These are phyloP conservation scores for Thraustochytrium sp. DNA, from an alignment of 352 stramenopile genomes.

Conservation along the genomic window DNA sequence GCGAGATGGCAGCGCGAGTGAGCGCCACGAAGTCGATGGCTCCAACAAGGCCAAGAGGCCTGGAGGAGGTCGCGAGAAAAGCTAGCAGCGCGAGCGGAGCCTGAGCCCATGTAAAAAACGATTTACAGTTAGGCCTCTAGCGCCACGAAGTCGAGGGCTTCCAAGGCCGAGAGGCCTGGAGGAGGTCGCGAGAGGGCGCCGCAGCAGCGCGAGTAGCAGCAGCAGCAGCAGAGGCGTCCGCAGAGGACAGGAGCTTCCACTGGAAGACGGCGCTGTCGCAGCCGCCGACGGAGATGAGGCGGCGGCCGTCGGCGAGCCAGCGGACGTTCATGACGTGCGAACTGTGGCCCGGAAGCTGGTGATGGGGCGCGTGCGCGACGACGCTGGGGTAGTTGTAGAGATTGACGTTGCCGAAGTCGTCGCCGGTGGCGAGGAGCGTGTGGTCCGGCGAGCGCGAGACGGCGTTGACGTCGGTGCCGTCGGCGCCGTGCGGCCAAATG, in stretches of 20 bases:
- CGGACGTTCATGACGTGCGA: conserved; percentile 76
- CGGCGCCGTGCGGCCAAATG: conserved; percentile 73
- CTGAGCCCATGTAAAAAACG: too few species aligned
- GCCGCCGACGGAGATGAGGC: conserved; percentile 73
- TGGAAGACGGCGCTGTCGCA: conserved; percentile 81
- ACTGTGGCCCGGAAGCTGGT: conserved; percentile 54
- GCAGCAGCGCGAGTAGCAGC: too few species aligned
- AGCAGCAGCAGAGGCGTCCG: too few species aligned
- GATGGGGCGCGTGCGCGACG: neutral
- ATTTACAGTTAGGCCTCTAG: too few species aligned
- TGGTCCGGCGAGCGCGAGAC: conserved; percentile 58
- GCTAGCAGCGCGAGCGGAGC: too few species aligned
- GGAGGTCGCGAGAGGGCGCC: neutral
- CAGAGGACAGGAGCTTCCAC: conserved; percentile 55
- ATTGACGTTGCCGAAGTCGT: conserved; percentile 77
- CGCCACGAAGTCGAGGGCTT: neutral
- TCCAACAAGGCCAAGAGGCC: too few species aligned
- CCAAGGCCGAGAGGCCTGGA: neutral
- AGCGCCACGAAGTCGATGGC: too few species aligned
- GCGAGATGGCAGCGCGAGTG: too few species aligned
- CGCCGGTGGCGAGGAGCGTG: conserved; percentile 65
- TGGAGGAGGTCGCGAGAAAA: too few species aligned
- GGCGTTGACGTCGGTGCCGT: conserved; percentile 76
- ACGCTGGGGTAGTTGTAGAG: conserved; percentile 72
- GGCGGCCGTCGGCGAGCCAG: conserved; percentile 60